Conservation (phyloP, 345 rosid species). For the Lepidium africanum region DNA sequence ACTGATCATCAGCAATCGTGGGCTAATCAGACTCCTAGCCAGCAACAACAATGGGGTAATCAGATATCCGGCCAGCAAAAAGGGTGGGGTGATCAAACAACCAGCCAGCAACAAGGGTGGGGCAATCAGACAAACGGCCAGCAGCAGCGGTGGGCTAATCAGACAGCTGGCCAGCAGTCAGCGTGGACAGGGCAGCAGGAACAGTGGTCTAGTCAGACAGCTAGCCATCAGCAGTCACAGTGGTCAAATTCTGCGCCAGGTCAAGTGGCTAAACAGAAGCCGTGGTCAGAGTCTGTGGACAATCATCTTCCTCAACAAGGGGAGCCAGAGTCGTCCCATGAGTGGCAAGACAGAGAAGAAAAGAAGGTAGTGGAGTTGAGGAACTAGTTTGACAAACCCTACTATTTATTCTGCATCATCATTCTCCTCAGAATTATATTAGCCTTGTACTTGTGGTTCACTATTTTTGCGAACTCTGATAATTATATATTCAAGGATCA, state of each 20-base stretch:
- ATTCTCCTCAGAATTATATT: neutral
- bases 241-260: slow-evolving; percentile 6
- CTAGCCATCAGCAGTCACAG: slow-evolving; percentile 23
- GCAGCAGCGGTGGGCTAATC: slow-evolving; percentile 4
- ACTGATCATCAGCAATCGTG: neutral
- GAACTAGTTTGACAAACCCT: slow-evolving; percentile 15
- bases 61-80: slow-evolving; percentile 20
- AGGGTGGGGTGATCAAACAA: slow-evolving; percentile 2
- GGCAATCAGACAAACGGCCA: neutral
- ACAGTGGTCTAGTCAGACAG: slow-evolving; percentile 19
- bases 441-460: slow-evolving; percentile 6
- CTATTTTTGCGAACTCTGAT: slow-evolving; percentile 3
- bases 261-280: slow-evolving; percentile 16
- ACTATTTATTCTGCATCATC: neutral
- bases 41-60: neutral
- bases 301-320: slow-evolving; percentile 21
- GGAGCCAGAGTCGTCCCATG: slow-evolving; percentile 12
- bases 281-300: slow-evolving; percentile 15
- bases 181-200: slow-evolving; percentile 20
- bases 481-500: neutral
- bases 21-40: slow-evolving; percentile 1
- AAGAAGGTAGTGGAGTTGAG: slow-evolving; percentile 15
- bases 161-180: slow-evolving; percentile 13
- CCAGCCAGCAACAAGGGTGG: slow-evolving; percentile 21
- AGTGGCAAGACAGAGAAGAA: slow-evolving; percentile 12